These are phyloP conservation scores for Fusarium kyushuense DNA, from an alignment of 2,329 filamentous ascomycete species.

Conservation along the genomic window DNA sequence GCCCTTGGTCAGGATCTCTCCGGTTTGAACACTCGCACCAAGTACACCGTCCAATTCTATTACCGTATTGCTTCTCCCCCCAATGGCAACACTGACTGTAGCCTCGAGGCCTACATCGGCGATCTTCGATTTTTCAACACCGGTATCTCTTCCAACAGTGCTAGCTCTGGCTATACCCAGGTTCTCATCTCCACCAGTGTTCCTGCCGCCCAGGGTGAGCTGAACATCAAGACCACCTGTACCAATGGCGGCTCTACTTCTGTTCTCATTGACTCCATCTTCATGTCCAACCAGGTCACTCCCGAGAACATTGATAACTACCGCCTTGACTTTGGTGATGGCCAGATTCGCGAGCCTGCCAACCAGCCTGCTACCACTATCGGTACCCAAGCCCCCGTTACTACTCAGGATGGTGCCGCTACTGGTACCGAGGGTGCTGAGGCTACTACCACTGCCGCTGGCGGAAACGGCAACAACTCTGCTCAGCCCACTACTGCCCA, in stretches of 20 bases:
- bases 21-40: slow-evolving; percentile 9
- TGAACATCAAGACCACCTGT: slow-evolving; percentile 30
- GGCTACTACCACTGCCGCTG: neutral
- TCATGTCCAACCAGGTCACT: slow-evolving; percentile 41
- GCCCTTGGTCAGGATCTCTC: slow-evolving; percentile 15
- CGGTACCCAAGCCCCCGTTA: neutral
- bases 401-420: neutral
- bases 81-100: slow-evolving; percentile 8
- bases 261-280: slow-evolving; percentile 35
- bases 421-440: neutral
- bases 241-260: slow-evolving; percentile 5
- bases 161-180: neutral
- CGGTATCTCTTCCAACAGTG: neutral
- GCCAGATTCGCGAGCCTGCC: slow-evolving; percentile 9
- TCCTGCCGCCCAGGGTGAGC: neutral
- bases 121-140: slow-evolving; percentile 9
- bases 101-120: slow-evolving; percentile 26
- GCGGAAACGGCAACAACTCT: neutral
- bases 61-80: slow-evolving; percentile 19
- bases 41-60: slow-evolving; percentile 41
- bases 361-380: neutral
- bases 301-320: slow-evolving; percentile 30
- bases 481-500: neutral
- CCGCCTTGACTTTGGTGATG: slow-evolving; percentile 32
- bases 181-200: slow-evolving; percentile 13